A percentile compares a stretch with the other conserved stretches of the same genome.
These are phyloP conservation scores for Beauveria australis DNA, from an alignment of 2,329 filamentous ascomycete genomes.

Conservation along the genomic window DNA sequence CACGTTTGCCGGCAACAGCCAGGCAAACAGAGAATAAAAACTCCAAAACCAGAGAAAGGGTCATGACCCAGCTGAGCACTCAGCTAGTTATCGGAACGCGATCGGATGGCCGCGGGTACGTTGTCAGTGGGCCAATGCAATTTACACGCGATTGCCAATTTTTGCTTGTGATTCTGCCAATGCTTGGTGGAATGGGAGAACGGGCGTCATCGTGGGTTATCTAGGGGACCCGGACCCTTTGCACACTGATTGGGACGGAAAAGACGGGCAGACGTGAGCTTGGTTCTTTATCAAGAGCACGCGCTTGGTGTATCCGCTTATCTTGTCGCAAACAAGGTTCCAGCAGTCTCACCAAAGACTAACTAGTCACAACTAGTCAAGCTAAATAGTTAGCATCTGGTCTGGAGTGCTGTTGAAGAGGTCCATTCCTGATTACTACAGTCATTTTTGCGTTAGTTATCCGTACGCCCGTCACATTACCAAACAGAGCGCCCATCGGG, in stretches of 20 bases:
- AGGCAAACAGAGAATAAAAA: not conserved
- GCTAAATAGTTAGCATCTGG: not conserved
- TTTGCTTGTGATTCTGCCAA: constrained; percentile 2
- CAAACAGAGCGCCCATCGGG: not conserved
- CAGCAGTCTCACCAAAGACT: no score
- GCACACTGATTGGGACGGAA: not conserved
- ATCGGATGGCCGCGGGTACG: not conserved
- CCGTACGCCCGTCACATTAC: not conserved
- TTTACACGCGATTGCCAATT: no score
- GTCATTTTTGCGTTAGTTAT: not conserved
- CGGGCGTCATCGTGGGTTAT: not conserved
- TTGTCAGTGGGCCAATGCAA: not conserved
- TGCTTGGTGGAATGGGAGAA: not conserved
- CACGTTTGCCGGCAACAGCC: not conserved
- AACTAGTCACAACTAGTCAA: no score
- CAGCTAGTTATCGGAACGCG: not conserved
- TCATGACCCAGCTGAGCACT: not conserved
- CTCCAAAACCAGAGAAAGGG: not conserved
- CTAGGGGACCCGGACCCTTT: not conserved
- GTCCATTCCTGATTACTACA: no score
- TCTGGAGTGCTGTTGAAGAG: not conserved
- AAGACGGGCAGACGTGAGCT: no score
- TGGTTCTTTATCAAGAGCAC: not conserved
- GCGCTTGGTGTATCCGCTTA: no score
- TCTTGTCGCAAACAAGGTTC: no score